Base-by-base conservation (phyloP, 179 eudicot species). In the Patellifolia procumbens region DNA sequence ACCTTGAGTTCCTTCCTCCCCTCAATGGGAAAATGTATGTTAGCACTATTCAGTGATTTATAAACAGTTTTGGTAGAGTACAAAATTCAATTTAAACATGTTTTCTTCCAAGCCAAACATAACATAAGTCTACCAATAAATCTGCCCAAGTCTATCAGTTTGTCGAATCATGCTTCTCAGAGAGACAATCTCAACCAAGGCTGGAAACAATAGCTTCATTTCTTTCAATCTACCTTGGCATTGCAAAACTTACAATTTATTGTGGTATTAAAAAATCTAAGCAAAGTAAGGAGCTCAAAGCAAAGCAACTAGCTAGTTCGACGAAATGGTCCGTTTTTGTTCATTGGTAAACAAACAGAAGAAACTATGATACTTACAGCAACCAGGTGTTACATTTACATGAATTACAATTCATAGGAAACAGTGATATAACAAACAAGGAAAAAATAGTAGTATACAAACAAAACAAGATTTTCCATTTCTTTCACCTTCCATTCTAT, bases 401-500 rank as follows among this genome's bases (percentile, higher is more conserved):
- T 17, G 60, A 35, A 67, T 53, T 51, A 49, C 61, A 19, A 19
- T 12, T 51, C 6, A 49, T 17, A 55, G 22, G 37, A 74, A 68
- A 29, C 55, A 65, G 37, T 17, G 68, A 72, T 37, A 52, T 13
- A 45, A 35, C 67, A 64, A 80, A 61, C 65, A 72, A 55, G 31
- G 5, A 31, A 52, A 34, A 11, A 35, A 10, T 12, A 79, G 43
- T 28, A 51, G 42, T 29, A 63, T 63, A 63, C 53, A 76, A 64
- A 76, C 83, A 76, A 80, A 76, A 71, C 52, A 35, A 43, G 61
- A 39, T 26, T 31, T 72, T 42, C 37, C 60, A 53, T 17, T 74
- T 29, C 15, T 20, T 70, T 80, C 37, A 2, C 46, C 74, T 32
- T 66, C 46, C 66, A 17, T 43, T 19, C 55, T 58, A 61, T 46